Evolutionary conservation across 2,329 filamentous ascomycete species (phyloP), one percentile per base, ranked within the genome.

Genomic region (Epichloe festucae): DNA sequence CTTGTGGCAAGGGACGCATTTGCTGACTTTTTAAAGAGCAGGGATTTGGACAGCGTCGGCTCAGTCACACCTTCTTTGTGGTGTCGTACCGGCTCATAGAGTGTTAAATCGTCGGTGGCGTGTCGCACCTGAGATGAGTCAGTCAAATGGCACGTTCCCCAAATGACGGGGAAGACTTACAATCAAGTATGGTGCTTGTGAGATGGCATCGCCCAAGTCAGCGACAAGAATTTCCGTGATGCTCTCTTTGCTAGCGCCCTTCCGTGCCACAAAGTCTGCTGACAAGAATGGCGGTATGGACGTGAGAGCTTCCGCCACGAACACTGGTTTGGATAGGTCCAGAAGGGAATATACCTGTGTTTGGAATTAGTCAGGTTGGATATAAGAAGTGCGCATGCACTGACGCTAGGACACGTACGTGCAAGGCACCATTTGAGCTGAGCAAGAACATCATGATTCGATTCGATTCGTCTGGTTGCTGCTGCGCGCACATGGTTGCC

Each of bases 221-320:
- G 89, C 84, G 5, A 96, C 79, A 7, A 95, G 63, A 4, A 95
- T 78, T 65, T 98, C 91, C 0, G 81, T 79, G 7, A 98, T 67
- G 0, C 73, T 76, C 59, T 93, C 89, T 59, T 84, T 85, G 7
- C 79, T 78, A 21, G 82, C 82, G 46, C 84, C 82, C 60, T 88
- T 81, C 58, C 86, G 80, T 1, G 79, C 72, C 0, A 79, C 72
- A 59, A 83, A 85, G 38, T 91, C 87, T 5, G 79, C 70, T 1
- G 85, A 87, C 27, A 97, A 70, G 10, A 87, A 75, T 0, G 87
- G 82, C 0, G 89, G 89, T 2, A 95, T 76, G 56, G 87, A 89
- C 35, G 83, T 80, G 10, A 97, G 71, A 3, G 86, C 85, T 55
- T 91, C 85, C 3, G 87, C 82, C 14, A 84, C 71, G 58, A 87